Evolutionary conservation across 2,329 filamentous ascomycete genomes (phyloP).

Genomic region (Fusarium nodosum): DNA sequence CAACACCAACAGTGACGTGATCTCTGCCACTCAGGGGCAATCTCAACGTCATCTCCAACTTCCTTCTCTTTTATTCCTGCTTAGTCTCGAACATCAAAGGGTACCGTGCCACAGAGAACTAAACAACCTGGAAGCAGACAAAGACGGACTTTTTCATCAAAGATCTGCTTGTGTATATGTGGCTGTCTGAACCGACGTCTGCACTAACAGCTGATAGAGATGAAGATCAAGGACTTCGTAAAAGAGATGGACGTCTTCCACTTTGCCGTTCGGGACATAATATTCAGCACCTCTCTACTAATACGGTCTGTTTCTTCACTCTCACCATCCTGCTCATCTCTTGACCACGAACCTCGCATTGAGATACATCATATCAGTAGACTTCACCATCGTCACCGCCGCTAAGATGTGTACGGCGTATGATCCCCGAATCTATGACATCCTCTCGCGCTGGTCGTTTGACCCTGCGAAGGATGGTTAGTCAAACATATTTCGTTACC

Average conservation of each 20-base stretch:
- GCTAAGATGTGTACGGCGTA: not conserved
- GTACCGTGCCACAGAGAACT: not conserved
- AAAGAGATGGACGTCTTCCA: not conserved
- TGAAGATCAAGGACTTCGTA: not conserved
- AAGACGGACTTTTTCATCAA: not conserved
- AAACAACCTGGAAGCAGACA: no score
- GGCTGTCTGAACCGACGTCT: not conserved
- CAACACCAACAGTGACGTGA: not conserved
- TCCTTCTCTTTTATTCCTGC: not conserved
- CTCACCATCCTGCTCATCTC: no score
- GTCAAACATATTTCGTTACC: not conserved
- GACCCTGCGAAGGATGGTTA: not conserved
- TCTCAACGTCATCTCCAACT: no score
- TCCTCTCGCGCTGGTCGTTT: not conserved
- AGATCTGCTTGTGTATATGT: not conserved
- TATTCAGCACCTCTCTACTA: not conserved
- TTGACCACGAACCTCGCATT: no score
- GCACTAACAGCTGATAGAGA: not conserved
- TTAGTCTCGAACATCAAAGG: not conserved
- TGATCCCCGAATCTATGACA: not conserved
- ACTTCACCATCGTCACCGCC: not conserved
- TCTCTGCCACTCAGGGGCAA: not conserved
- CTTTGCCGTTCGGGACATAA: not conserved
- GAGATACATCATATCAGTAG: not conserved
- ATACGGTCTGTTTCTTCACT: not conserved